A percentile compares a stretch with the other conserved stretches of the same genome.
These are phyloP conservation scores for Camellia sinensis DNA, from an alignment of 148 eudicot species.

Conservation along the genomic window DNA sequence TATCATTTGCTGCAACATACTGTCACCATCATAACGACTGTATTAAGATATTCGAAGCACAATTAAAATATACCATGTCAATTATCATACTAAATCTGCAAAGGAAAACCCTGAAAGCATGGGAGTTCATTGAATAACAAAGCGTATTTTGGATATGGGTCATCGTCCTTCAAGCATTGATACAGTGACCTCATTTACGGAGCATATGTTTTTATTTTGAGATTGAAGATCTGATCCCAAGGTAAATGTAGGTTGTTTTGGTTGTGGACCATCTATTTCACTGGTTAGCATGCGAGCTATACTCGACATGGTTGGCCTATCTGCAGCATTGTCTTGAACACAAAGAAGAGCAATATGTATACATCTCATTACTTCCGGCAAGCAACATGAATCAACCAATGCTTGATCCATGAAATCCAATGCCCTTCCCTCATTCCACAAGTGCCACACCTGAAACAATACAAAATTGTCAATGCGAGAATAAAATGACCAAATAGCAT, in stretches of 20 bases:
- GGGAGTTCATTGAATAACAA: no score
- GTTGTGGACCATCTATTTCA: constrained; percentile 14
- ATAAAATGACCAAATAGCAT: not conserved
- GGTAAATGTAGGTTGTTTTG: constrained; percentile 19
- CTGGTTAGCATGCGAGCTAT: constrained; percentile 23
- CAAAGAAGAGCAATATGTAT: constrained; percentile 30
- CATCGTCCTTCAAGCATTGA: constrained; percentile 16
- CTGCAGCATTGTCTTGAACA: constrained; percentile 23
- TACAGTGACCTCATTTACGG: constrained; percentile 8
- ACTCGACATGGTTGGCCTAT: constrained; percentile 33
- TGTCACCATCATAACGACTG: no score
- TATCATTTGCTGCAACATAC: no score
- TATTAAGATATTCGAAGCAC: no score
- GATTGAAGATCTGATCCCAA: not conserved
- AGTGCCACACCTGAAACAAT: constrained; percentile 38
- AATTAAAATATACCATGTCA: no score
- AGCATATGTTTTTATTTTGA: not conserved
- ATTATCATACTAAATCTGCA: no score
- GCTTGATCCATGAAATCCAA: constrained; percentile 25
- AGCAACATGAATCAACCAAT: constrained; percentile 2
- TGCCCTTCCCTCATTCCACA: constrained; percentile 25
- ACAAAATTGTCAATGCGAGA: not conserved
- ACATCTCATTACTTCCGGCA: constrained; percentile 26
- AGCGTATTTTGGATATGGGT: not conserved
- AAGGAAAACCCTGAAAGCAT: no score